Conservation (phyloP, 2,329 filamentous ascomycete species). For the Pyrenochaeta sp. region DNA sequence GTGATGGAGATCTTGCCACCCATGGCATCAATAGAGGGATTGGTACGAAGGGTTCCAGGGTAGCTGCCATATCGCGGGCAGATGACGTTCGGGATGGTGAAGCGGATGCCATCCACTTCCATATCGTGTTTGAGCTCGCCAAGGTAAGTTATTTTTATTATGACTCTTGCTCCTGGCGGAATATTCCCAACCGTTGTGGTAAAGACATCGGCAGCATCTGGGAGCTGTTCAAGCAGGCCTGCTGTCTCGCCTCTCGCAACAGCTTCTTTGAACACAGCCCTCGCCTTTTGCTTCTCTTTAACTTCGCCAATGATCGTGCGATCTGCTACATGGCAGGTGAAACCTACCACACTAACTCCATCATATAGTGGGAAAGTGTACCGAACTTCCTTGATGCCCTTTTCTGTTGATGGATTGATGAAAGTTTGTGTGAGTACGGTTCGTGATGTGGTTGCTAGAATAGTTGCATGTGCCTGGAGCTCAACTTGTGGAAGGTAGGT, state of each 20-base stretch:
- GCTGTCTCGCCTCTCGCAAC: slow-evolving; percentile 67
- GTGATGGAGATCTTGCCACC: slow-evolving; percentile 61
- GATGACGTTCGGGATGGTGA: slow-evolving; percentile 73
- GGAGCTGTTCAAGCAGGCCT: slow-evolving; percentile 70
- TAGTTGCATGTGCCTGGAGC: slow-evolving; percentile 67
- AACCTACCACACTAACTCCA: slow-evolving; percentile 74
- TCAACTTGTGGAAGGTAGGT: slow-evolving; percentile 66
- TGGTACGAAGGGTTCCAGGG: slow-evolving; percentile 46
- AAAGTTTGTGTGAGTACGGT: slow-evolving; percentile 69
- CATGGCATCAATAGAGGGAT: slow-evolving; percentile 10
- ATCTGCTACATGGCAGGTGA: slow-evolving; percentile 69
- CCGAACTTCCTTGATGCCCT: slow-evolving; percentile 62
- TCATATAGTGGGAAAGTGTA: slow-evolving; percentile 79
- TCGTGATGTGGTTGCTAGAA: slow-evolving; percentile 63
- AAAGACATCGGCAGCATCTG: slow-evolving; percentile 71
- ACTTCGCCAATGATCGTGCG: slow-evolving; percentile 71
- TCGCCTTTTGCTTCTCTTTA: slow-evolving; percentile 71
- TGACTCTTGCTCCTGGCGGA: slow-evolving; percentile 63
- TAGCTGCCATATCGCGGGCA: slow-evolving; percentile 70
- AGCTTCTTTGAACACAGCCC: slow-evolving; percentile 67
- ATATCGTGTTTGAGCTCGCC: slow-evolving; percentile 77
- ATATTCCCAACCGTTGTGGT: slow-evolving; percentile 74
- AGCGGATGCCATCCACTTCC: slow-evolving; percentile 71
- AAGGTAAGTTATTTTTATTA: slow-evolving; percentile 71
- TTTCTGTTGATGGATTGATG: slow-evolving; percentile 61